Base-by-base conservation (phyloP, 257 asterid species). In the Solanum lycopersicoides region DNA sequence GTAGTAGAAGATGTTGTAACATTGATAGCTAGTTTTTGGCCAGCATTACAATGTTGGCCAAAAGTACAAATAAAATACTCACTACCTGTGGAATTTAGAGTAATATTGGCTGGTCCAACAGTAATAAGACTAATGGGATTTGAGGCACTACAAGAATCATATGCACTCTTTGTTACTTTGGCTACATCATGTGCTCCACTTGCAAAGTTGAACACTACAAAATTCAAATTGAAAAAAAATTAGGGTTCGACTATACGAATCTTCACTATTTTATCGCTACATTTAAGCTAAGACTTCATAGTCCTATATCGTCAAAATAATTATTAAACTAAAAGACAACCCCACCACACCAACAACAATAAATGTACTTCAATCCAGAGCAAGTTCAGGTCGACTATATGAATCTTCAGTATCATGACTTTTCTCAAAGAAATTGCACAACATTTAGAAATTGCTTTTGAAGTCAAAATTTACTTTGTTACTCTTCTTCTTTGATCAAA, bases 181-280 rank as follows among this genome's bases (percentile, higher is more conserved):
- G 96, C 97, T 14, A 90, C 96, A 66, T 91, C 89, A n/a, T 95
- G 97, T 8, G 6, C 2, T 65, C 95, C 96, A 0, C 94, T 91
- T 12, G 28, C 11, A 91, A 91, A 95, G 87, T 95, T 95, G 93
- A 95, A 95, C 88, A 91, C 98, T 94, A 92, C 89, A 90, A 16
- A 53, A 28, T 21, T 30, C 7, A 68, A n/a, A 82, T 39, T 66
- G 7, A 84, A 65, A 21, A 21, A 25, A 71, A 84, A 42, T 41
- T 8, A 5, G 79, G 23, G 0, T 69, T 32, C 6, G 37, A 32
- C 12, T 3, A 1, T 32, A 69, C 16, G 13, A 30, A 69, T 69
- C 2, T 12, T 53, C 23, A 79, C 20, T 44, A 2, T 7, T 4
- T 7, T 79, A 79, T 50, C 53, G 3, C 3, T 77, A 6, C 18